Percentiles rank a stretch among this genome's conserved stretches.
These are phyloP conservation scores for Aspergillus phoenicis DNA, from an alignment of 2,329 filamentous ascomycete species.

Conservation along the genomic window DNA sequence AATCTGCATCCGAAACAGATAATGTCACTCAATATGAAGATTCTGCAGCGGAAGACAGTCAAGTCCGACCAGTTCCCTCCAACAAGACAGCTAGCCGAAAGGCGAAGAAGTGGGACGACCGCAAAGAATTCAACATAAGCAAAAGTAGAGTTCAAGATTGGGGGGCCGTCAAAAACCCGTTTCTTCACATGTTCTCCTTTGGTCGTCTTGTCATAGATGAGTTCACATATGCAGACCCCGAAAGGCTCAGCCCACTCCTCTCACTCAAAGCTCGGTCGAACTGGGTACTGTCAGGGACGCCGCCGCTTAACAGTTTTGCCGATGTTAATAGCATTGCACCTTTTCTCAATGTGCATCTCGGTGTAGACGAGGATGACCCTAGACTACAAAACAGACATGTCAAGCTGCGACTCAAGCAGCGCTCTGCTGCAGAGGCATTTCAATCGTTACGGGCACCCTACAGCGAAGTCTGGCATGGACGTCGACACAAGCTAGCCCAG, in stretches of 20 bases:
- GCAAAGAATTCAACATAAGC: constrained; percentile 29
- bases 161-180: constrained; percentile 33
- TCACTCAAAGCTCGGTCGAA: constrained; percentile 54
- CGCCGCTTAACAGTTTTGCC: constrained; percentile 58
- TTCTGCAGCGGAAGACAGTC: constrained; percentile 4
- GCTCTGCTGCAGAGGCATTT: constrained; percentile 57
- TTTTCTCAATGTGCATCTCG: constrained; percentile 59
- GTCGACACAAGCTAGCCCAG: constrained; percentile 57
- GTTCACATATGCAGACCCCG: constrained; percentile 58
- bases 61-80: background rate
- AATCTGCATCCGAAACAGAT: background rate
- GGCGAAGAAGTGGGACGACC: constrained; percentile 20
- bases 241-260: constrained; percentile 48
- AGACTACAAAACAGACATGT: constrained; percentile 51
- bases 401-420: constrained; percentile 30
- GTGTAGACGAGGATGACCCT: constrained; percentile 54
- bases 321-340: constrained; percentile 62
- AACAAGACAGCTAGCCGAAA: constrained; percentile 13
- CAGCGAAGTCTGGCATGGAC: constrained; percentile 56
- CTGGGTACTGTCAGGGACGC: constrained; percentile 68
- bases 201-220: constrained; percentile 66
- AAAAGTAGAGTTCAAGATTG: constrained; percentile 20
- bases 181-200: constrained; percentile 64
- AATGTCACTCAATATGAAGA: constrained; percentile 16
- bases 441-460: constrained; percentile 53